Base-by-base conservation (phyloP, 108 stramenopile genomes). In the Chaetoceros tenuissimus region DNA sequence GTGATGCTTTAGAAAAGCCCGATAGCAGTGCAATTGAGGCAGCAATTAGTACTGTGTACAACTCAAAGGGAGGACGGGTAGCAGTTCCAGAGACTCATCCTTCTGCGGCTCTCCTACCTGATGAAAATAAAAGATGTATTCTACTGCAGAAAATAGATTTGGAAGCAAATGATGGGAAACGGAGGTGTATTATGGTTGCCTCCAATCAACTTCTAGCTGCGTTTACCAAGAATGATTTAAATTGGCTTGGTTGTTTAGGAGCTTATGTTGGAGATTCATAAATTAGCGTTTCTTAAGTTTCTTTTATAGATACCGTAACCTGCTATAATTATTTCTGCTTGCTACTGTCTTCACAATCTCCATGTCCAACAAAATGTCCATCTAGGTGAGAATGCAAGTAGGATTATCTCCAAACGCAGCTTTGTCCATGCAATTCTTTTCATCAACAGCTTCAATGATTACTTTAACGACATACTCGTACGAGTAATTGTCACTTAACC, bases 171-270 rank as follows among this genome's bases (percentile, higher is more conserved):
- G 18, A 53, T 57, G 63, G 54, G 5, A 28, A 29, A 13, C 25
- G 45, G 19, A 27, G 48, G 1, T 91, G 89, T 55, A 67, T 77
- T 53, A 60, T 86, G 49, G 46, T 78, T 25, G 68, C 73, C 2
- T 89, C 87, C 18, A 57, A 86, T 55, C 77, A 78, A 48, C 65
- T 87, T 46, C 58, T 91, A 49, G 78, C 69, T 19, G 63, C 77
- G 16, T 91, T 78, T 59, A 80, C 81, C 3, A 73, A 75, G 28
- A 66, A 69, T 46, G 89, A 91, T 63, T 51, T 91, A 48, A 68
- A 73, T 25, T 91, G 82, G 83, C 53, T 91, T 29, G 89, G 89
- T 1, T 68, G 75, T 47, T 47, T 91, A 51, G 79, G 84, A 8
- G 55, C 46, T 10, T 82, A 75, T 52, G 62, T 76, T 23, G 25